phyloP scores from a whole-genome alignment of 805 yeast genomes.

The Candida silvicultrix region DNA sequence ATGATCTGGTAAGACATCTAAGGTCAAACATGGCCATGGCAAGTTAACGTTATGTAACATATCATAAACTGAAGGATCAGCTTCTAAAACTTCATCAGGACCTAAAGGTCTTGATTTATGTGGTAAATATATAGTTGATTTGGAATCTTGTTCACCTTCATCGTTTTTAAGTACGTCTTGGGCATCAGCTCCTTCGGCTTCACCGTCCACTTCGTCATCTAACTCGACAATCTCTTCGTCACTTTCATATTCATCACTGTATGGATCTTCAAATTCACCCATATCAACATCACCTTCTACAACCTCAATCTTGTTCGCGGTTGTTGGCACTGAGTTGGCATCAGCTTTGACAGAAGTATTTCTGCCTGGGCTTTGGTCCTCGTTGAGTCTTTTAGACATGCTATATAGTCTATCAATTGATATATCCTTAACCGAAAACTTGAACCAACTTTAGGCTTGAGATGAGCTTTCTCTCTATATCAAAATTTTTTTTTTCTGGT shows the following conservation, averaged over 20 bases:
- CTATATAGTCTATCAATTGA: background rate
- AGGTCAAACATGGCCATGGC: conserved; percentile 96
- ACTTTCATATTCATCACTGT: conserved; percentile 89
- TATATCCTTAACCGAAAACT: no score
- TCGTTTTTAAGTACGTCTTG: conserved; percentile 30
- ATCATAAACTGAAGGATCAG: conserved; percentile 93
- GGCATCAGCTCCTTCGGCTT: conserved; percentile 31
- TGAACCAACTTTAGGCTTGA: no score
- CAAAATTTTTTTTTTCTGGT: background rate
- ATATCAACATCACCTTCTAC: conserved; percentile 44
- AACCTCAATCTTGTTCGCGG: conserved; percentile 22
- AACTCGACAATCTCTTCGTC: conserved; percentile 85
- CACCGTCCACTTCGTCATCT: conserved; percentile 44
- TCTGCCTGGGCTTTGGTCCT: conserved; percentile 13
- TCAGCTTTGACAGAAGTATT: conserved; percentile 17
- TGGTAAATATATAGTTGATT: conserved; percentile 67
- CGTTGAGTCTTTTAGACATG: conserved; percentile 25
- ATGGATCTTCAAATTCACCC: conserved; percentile 85
- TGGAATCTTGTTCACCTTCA: conserved; percentile 29
- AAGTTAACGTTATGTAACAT: conserved; percentile 91
- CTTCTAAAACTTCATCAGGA: conserved; percentile 92
- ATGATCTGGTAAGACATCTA: conserved; percentile 82
- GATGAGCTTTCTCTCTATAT: background rate
- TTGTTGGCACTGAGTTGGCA: conserved; percentile 11
- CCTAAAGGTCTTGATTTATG: conserved; percentile 87